Conservation (phyloP, 202 grass and related monocot species). For the Bolboschoenoplectus hybrid region DNA sequence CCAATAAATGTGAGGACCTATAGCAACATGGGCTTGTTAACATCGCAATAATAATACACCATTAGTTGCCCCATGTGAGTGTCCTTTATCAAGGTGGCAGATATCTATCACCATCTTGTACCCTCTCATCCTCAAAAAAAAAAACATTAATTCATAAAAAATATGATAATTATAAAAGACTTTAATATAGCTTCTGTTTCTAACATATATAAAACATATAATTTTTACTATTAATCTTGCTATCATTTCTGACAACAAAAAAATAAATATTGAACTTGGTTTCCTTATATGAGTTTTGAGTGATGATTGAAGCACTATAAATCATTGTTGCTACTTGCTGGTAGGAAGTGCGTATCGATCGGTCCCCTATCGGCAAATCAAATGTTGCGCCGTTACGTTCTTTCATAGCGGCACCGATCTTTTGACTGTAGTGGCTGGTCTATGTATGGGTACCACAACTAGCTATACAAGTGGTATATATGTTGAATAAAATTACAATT, state of each 20-base stretch:
- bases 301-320: neutral
- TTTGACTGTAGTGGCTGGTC: neutral
- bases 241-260: neutral
- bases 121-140: neutral
- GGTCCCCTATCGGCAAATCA: slow-evolving; percentile 5
- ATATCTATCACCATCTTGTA: slow-evolving; percentile 15
- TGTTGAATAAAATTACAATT: neutral
- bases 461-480: neutral
- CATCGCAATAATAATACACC: slow-evolving; percentile 13
- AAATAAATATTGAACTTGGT: neutral
- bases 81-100: neutral
- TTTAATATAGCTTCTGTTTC: too few relatives aligned
- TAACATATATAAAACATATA: too few relatives aligned
- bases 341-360: slow-evolving; percentile 24
- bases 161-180: neutral
- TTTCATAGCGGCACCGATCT: slow-evolving; percentile 7
- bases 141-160: neutral
- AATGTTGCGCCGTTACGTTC: slow-evolving; percentile 12
- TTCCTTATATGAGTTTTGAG: slow-evolving; percentile 15
- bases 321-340: neutral
- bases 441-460: neutral
- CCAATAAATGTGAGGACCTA: neutral
- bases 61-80: slow-evolving; percentile 20
- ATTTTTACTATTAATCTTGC: neutral
- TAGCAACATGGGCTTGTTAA: neutral